Evolutionary conservation across 805 yeast species (phyloP).

Genomic region (Saccharomycopsis guyanensis): DNA sequence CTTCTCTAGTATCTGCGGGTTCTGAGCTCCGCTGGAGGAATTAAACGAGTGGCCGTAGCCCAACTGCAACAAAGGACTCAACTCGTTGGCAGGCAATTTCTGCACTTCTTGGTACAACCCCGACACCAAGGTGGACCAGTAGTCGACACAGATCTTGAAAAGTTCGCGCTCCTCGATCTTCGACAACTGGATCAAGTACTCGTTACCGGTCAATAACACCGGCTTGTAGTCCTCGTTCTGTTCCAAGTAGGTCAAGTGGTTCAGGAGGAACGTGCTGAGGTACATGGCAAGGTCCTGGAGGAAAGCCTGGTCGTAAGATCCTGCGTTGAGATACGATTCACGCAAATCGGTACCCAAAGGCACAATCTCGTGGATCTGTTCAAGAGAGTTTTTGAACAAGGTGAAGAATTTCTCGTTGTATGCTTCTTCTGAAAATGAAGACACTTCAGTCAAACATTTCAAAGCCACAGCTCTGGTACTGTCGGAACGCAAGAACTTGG

Average conservation of each 20-base stretch:
- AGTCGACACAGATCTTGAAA: conserved; percentile 91
- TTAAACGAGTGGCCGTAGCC: conserved; percentile 33
- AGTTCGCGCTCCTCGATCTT: conserved; percentile 92
- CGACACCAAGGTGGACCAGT: conserved; percentile 84
- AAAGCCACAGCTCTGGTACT: conserved; percentile 79
- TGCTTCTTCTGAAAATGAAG: conserved; percentile 45
- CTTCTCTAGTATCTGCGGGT: conserved; percentile 69
- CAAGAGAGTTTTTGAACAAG: conserved; percentile 68
- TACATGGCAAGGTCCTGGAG: conserved; percentile 93
- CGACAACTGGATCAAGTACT: conserved; percentile 76
- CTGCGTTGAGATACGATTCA: conserved; percentile 64
- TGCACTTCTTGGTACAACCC: conserved; percentile 82
- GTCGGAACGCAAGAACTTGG: conserved; percentile 67
- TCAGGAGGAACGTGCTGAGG: conserved; percentile 72
- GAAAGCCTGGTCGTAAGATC: conserved; percentile 82
- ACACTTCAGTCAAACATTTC: conserved; percentile 89
- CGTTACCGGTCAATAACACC: conserved; percentile 63
- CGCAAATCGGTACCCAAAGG: conserved; percentile 70
- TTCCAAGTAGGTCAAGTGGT: conserved; percentile 64
- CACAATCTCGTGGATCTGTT: conserved; percentile 57
- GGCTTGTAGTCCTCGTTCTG: conserved; percentile 45
- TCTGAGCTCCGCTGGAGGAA: conserved; percentile 72
- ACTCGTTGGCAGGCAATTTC: conserved; percentile 60
- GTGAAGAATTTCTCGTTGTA: conserved; percentile 50
- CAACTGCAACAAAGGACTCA: conserved; percentile 72